Conservation (phyloP, 305 asterid species). For the Fraxinus velutina region DNA sequence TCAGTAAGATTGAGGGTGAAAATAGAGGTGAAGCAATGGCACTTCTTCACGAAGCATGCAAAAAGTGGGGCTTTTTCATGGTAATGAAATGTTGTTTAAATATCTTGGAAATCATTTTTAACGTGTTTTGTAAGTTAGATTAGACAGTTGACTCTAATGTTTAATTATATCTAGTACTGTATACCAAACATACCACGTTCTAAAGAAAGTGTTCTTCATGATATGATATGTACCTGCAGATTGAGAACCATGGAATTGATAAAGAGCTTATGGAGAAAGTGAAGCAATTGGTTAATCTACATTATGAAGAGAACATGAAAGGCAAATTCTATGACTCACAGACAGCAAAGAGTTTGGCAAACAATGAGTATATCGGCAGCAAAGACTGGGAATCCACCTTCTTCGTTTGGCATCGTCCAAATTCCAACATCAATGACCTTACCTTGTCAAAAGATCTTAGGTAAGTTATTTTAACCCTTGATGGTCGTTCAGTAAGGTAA, state of each 20-base stretch:
- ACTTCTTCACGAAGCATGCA: conserved; percentile 71
- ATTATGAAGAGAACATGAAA: conserved; percentile 61
- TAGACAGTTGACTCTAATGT: not conserved
- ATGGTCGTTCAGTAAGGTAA: not conserved
- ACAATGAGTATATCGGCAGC: conserved; percentile 29
- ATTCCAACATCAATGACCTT: conserved; percentile 47
- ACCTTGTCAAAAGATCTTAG: conserved; percentile 49
- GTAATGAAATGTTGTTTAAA: conserved; percentile 31
- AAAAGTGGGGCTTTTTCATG: conserved; percentile 86
- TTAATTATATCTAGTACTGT: not conserved
- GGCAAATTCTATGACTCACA: conserved; percentile 46
- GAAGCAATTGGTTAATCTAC: conserved; percentile 53
- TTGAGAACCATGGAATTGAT: conserved; percentile 72
- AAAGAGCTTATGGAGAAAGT: conserved; percentile 52
- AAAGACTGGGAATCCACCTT: conserved; percentile 78
- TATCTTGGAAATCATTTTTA: not conserved
- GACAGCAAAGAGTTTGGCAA: conserved; percentile 46
- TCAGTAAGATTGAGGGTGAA: conserved; percentile 44
- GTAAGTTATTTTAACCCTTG: conserved; percentile 32
- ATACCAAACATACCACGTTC: not conserved
- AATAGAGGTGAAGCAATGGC: conserved; percentile 58
- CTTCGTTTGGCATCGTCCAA: conserved; percentile 70
- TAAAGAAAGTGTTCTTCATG: not conserved
- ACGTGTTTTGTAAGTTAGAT: not conserved
- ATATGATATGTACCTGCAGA: conserved; percentile 36